Evolutionary conservation across 1,284 basidiomycete genomes (phyloP).

Genomic region (Coniferiporia sulphurascens): DNA sequence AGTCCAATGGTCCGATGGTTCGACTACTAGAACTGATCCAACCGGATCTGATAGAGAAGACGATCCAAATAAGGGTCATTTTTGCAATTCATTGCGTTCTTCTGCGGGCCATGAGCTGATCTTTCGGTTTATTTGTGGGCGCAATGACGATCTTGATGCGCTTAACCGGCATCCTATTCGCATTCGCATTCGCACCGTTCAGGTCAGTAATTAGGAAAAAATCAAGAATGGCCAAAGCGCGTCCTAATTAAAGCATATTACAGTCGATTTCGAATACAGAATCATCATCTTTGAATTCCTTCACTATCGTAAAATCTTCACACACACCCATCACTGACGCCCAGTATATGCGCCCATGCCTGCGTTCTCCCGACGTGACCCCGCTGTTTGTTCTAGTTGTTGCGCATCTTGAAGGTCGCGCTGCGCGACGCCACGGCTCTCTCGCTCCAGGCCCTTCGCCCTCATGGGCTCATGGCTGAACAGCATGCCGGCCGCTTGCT

Average conservation of each 20-base stretch:
- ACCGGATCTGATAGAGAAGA: neutral
- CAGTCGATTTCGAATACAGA: too few species aligned
- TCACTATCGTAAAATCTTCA: neutral
- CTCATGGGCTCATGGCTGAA: conserved; percentile 10
- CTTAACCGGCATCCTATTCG: too few species aligned
- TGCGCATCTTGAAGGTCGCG: neutral
- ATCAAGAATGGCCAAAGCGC: too few species aligned
- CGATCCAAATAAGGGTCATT: neutral
- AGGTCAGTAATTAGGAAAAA: too few species aligned
- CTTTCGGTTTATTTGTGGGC: too few species aligned
- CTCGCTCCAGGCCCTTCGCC: conserved; percentile 13
- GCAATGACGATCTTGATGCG: too few species aligned
- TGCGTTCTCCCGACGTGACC: neutral
- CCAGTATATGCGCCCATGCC: neutral
- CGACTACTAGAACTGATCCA: neutral
- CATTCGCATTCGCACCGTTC: too few species aligned
- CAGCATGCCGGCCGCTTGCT: conserved; percentile 14
- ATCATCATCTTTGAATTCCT: too few species aligned
- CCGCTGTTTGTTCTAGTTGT: neutral
- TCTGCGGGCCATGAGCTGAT: too few species aligned
- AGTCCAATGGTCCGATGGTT: neutral
- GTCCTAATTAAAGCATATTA: too few species aligned
- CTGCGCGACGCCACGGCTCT: conserved; percentile 10
- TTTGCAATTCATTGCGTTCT: too few species aligned
- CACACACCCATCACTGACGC: neutral